A percentile compares a stretch with the other conserved stretches of the same genome.
These are phyloP conservation scores for Termitomyces sp. DNA, from an alignment of 768 basidiomycete species.

Conservation along the genomic window DNA sequence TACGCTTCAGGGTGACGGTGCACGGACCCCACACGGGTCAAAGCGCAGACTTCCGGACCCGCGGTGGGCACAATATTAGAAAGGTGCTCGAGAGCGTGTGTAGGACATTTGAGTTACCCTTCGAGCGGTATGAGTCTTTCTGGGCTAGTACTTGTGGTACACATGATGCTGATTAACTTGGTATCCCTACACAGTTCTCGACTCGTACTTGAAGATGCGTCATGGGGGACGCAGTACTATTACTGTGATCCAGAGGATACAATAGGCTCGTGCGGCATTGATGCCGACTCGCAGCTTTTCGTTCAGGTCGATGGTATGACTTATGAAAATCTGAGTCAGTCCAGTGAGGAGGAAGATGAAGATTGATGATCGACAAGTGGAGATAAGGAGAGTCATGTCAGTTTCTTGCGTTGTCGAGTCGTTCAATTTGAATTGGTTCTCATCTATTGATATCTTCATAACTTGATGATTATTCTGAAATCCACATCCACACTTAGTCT, in stretches of 20 bases:
- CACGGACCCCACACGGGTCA: conserved; percentile 19
- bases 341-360: not conserved
- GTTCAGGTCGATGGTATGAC: conserved; percentile 7
- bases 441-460: not conserved
- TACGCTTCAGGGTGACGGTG: conserved; percentile 28
- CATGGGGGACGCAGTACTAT: not conserved
- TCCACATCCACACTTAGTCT: not conserved
- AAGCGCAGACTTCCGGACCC: conserved; percentile 37
- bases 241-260: conserved; percentile 14
- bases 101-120: conserved; percentile 34
- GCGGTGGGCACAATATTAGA: conserved; percentile 36
- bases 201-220: conserved; percentile 10
- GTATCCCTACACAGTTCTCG: conserved; percentile 8
- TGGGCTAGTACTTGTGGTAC: not conserved
- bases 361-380: not conserved
- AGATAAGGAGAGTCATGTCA: not conserved
- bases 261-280: conserved; percentile 11
- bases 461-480: not conserved
- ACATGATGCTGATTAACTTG: not conserved
- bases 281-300: not conserved
- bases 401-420: not conserved
- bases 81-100: conserved; percentile 41
- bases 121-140: conserved; percentile 21
- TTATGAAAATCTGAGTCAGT: not conserved
- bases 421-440: not conserved